Evolutionary conservation across 257 asterid genomes (phyloP).

Genomic region (Solanum lycopersicoides): DNA sequence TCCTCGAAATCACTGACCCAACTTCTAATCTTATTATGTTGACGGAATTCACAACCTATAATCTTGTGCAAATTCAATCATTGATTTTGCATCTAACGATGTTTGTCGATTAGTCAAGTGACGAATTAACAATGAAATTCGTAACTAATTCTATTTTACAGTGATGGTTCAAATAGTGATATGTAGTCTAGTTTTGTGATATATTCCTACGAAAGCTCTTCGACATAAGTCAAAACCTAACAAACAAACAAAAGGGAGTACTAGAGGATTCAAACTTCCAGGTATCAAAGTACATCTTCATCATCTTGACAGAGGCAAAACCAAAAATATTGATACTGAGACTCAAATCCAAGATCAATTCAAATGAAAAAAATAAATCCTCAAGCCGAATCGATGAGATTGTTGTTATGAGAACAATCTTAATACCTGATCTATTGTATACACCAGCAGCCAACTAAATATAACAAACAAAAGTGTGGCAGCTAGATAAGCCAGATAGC

Average conservation of each 20-base stretch:
- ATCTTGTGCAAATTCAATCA: too few relatives aligned
- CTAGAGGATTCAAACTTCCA: neutral
- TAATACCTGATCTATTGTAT: neutral
- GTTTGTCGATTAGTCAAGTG: too few relatives aligned
- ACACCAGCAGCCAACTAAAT: neutral
- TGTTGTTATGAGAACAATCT: neutral
- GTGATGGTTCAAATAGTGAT: too few relatives aligned
- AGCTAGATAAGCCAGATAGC: neutral
- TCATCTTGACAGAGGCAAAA: neutral
- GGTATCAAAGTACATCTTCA: neutral
- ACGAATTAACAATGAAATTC: too few relatives aligned
- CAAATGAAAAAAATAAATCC: neutral
- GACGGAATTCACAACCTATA: neutral
- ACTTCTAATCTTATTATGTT: neutral
- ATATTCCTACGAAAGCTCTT: too few relatives aligned
- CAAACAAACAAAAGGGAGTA: neutral
- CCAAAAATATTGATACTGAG: neutral
- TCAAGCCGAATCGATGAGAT: neutral
- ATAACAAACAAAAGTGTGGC: neutral
- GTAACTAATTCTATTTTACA: too few relatives aligned
- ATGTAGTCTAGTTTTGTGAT: too few relatives aligned
- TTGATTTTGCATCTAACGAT: too few relatives aligned
- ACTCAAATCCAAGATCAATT: neutral
- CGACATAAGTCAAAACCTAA: too few relatives aligned
- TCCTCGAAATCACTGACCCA: too few relatives aligned